Evolutionary conservation across 2,329 filamentous ascomycete genomes (phyloP), one percentile per base, ranked within the genome.

Genomic region (Xylaria sp.): DNA sequence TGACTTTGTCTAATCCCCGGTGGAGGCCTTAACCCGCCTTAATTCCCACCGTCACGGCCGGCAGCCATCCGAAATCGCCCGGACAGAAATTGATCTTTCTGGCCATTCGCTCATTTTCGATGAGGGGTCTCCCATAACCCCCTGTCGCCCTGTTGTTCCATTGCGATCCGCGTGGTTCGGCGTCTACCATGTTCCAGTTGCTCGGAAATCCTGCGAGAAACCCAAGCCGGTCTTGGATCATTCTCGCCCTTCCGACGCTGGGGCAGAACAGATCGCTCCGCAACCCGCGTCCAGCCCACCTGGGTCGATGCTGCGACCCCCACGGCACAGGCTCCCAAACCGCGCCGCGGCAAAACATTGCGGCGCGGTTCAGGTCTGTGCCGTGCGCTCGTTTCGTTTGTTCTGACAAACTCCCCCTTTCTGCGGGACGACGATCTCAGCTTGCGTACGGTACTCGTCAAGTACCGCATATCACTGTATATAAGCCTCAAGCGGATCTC

Each of bases 251-350:
- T 13, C 52, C 42, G 49, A 35, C 18, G 48, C 35, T 18, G 34
- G 53, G 48, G 42, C 46, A 30, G 57, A 59, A 53, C 55, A 48
- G 62, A 47, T 56, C 52, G 46, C 59, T 35, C 60, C 58, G 66
- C 66, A 63, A 69, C 68, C 65, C 59, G 65, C 68, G 66, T 67
- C 63, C 63, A 65, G 60, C 70, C 74, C 75, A 73, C 74, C 72
- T 76, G 78, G 79, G 79, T 79, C 79, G 79, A 81, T 82, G 77
- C 79, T 81, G 74, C 79, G 78, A 69, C 78, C 78, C 75, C 77
- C 75, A 74, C 71, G 72, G 72, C 9, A 65, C 59, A 67, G 63
- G 61, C 57, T 54, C 48, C 13, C 2, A 46, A 50, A 57, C 18
- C 39, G 7, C 30, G 13, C 13, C 42, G 39, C 9, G 46, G 18